These are phyloP conservation scores for Populus ilicifolia DNA, from an alignment of 345 rosid species.

Conservation along the genomic window DNA sequence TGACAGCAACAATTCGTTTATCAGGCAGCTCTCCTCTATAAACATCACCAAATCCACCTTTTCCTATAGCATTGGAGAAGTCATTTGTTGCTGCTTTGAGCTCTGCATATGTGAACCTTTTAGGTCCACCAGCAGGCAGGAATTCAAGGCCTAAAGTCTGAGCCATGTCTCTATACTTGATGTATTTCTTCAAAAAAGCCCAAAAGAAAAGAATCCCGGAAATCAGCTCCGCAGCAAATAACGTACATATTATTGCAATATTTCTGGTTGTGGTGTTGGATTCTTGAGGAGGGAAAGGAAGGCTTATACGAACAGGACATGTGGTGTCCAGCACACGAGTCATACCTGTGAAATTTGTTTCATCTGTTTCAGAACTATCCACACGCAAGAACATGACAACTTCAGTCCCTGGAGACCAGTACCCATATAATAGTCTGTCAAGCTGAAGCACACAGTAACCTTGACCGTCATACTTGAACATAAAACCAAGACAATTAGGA, in stretches of 20 bases:
- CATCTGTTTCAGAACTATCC: slow-evolving; percentile 32
- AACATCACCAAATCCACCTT: slow-evolving; percentile 69
- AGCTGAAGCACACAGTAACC: slow-evolving; percentile 50
- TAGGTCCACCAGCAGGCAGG: slow-evolving; percentile 66
- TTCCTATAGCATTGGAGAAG: slow-evolving; percentile 48
- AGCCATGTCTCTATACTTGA: slow-evolving; percentile 71
- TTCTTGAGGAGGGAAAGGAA: slow-evolving; percentile 57
- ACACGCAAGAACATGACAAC: slow-evolving; percentile 45
- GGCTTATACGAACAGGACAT: slow-evolving; percentile 50
- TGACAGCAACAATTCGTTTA: slow-evolving; percentile 56
- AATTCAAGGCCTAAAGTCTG: slow-evolving; percentile 61
- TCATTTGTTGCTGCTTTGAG: slow-evolving; percentile 53
- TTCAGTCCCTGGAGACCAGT: slow-evolving; percentile 59
- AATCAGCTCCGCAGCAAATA: slow-evolving; percentile 60
- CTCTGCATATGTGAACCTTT: slow-evolving; percentile 51
- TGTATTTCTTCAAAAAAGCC: slow-evolving; percentile 59
- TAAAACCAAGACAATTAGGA: slow-evolving; percentile 43
- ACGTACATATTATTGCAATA: slow-evolving; percentile 46
- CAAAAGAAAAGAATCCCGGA: slow-evolving; percentile 53
- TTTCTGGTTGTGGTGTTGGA: slow-evolving; percentile 44
- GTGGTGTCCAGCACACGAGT: slow-evolving; percentile 47
- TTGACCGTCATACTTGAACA: slow-evolving; percentile 50
- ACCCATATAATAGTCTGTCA: slow-evolving; percentile 36
- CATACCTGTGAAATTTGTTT: slow-evolving; percentile 47
- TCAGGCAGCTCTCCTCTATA: slow-evolving; percentile 56